A percentile compares a stretch with the other conserved stretches of the same genome.
Evolutionary conservation across 129 eudicot species (phyloP).

Genomic region (Helichrysum umbraculigerum): DNA sequence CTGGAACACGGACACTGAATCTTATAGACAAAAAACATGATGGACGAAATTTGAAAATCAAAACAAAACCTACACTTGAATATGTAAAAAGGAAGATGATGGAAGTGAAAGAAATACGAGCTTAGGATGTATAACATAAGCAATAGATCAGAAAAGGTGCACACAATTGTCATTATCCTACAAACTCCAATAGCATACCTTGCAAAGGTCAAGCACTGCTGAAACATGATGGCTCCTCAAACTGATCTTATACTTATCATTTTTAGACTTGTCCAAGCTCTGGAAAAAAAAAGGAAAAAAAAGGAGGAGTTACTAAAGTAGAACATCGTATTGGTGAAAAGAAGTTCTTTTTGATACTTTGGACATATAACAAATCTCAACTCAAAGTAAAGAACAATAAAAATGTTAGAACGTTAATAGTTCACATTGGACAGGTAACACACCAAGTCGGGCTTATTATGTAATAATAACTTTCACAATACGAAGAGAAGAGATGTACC

Average conservation of each 20-base stretch:
- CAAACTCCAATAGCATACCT: slow-evolving; percentile 47
- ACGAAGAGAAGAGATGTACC: not conserved
- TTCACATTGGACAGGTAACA: not conserved
- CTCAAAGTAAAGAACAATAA: slow-evolving; percentile 4
- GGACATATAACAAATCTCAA: slow-evolving; percentile 8
- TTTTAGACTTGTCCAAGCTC: slow-evolving; percentile 66
- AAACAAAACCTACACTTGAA: slow-evolving; percentile 4
- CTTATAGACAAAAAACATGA: slow-evolving; percentile 14
- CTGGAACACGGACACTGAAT: slow-evolving; percentile 9
- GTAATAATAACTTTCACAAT: not conserved
- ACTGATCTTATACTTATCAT: slow-evolving; percentile 58
- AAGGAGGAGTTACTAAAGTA: slow-evolving; percentile 3
- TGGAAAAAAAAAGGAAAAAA: slow-evolving; percentile 40
- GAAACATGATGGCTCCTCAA: slow-evolving; percentile 80
- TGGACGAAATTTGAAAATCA: not conserved
- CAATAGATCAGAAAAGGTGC: not conserved
- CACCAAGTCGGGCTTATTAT: not conserved
- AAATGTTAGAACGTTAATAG: not conserved
- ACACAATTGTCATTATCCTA: slow-evolving; percentile 6
- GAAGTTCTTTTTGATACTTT: not conserved
- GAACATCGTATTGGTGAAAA: slow-evolving; percentile 18
- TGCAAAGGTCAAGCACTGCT: slow-evolving; percentile 77
- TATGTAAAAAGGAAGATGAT: not conserved
- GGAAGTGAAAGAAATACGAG: too few species aligned
- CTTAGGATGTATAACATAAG: not conserved